Conservation (phyloP, 1,284 basidiomycete species). For the Melampsora medusae region DNA sequence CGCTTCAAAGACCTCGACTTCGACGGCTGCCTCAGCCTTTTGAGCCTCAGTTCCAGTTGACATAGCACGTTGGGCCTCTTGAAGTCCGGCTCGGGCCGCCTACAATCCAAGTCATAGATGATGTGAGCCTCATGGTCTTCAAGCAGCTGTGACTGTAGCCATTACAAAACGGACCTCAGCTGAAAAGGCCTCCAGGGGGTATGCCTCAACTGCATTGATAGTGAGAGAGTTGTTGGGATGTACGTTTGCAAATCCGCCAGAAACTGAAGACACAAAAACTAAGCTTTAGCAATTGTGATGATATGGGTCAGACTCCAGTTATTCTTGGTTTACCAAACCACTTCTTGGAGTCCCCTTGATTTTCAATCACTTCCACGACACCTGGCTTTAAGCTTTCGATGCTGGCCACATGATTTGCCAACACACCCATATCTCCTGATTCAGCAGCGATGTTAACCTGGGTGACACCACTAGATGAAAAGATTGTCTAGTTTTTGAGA, state of each 20-base stretch:
- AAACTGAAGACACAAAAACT: conserved; percentile 63
- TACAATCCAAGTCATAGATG: conserved; percentile 53
- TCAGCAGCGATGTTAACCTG: conserved; percentile 91
- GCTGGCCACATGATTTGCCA: conserved; percentile 91
- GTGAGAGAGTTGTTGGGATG: conserved; percentile 96
- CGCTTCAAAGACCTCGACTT: conserved; percentile 43
- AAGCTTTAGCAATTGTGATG: neutral
- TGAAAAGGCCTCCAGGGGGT: conserved; percentile 86
- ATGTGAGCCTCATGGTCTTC: too few relatives aligned
- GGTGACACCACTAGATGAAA: conserved; percentile 77
- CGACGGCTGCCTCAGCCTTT: conserved; percentile 64
- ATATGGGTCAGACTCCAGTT: neutral
- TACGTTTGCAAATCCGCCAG: conserved; percentile 94
- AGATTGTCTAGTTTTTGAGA: conserved; percentile 66
- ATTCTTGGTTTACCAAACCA: conserved; percentile 75
- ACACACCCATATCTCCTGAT: conserved; percentile 97
- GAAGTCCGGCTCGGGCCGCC: conserved; percentile 84
- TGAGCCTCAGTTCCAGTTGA: conserved; percentile 81
- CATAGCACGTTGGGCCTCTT: conserved; percentile 81
- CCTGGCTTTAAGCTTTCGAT: conserved; percentile 89
- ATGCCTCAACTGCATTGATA: conserved; percentile 95
- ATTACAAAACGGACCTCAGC: conserved; percentile 64
- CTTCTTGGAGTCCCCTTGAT: conserved; percentile 74
- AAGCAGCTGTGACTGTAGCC: conserved; percentile 7
- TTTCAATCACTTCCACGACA: conserved; percentile 86